Evolutionary conservation across 345 rosid species (phyloP).

Genomic region (Citrus unshiu): DNA sequence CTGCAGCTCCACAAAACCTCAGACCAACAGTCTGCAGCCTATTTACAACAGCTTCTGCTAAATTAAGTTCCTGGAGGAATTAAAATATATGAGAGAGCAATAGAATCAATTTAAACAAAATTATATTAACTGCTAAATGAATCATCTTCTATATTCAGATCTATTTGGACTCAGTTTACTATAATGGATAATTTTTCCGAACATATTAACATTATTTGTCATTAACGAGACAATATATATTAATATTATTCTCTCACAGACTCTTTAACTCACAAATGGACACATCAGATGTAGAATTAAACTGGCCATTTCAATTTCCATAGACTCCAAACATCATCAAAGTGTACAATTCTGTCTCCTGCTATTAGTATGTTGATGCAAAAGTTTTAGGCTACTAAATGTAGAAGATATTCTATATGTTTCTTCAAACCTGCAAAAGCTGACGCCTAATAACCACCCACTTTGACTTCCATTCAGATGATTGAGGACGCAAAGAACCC

Average conservation of each 20-base stretch:
- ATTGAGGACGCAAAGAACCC: constrained; percentile 87
- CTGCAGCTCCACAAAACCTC: constrained; percentile 90
- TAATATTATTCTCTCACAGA: background rate
- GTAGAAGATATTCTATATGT: background rate
- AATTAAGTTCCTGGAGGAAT: constrained; percentile 74
- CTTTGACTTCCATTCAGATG: constrained; percentile 80
- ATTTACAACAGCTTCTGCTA: constrained; percentile 87
- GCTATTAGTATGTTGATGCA: background rate
- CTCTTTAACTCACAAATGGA: background rate
- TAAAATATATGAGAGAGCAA: constrained; percentile 8
- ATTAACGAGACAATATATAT: background rate
- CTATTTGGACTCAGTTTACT: background rate
- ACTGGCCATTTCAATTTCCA: background rate
- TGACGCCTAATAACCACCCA: constrained; percentile 95
- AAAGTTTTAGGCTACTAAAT: background rate
- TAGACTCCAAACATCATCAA: background rate
- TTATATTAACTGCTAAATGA: background rate
- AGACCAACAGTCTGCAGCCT: constrained; percentile 89
- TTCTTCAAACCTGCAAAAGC: constrained; percentile 76
- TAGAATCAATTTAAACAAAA: background rate
- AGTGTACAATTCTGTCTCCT: background rate
- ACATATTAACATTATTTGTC: background rate
- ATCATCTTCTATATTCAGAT: background rate
- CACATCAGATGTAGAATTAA: background rate
- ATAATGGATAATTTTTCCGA: background rate